Evolutionary conservation across 495 filamentous ascomycete genomes (phyloP), one percentile per base, ranked within the genome.

Genomic region (Ramalina peruviana): DNA sequence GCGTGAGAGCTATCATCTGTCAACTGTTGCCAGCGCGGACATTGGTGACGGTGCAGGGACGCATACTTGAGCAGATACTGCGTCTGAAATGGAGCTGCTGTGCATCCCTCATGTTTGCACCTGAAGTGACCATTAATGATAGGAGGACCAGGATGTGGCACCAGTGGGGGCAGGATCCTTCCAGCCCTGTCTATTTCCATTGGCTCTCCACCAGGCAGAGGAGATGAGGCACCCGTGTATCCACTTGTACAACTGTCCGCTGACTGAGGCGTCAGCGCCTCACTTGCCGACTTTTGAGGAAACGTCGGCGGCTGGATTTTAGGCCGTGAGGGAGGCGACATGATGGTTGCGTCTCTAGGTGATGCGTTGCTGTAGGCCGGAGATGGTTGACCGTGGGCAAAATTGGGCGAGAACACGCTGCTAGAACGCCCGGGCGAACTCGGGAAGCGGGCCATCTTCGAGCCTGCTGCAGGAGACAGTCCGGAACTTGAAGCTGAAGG

Each of bases 31-130:
- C 13, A 50, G 40, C 13, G 55, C 39, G 12, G 17, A 20, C 42
- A 6, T 6, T 1, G 19, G 25, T 23, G 10, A 38, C 38, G 48
- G 43, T 33, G 42, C 38, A 23, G 48, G 6, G 19, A 13, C 6
- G 63, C 80, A 67, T 72, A 86, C 83, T 85, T 85, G 16, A 86
- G 62, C 6, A 86, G 65, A 67, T 86, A 86, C 57, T 97, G 92
- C 1, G 92, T 97, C 64, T 94, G 88, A 58, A 98, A 98, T 5
- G 92, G 85, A 17, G 76, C 63, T 39, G 89, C 90, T 21, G 60
- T 88, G 59, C 92, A 98, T 10, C 82, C 85, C 1, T 72, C 69
- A 73, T 76, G 74, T n/a, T 70, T 72, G 63, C 85, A 88, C 57
- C 72, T 75, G 60, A 73, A 83, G 36, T 36, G 15, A 36, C 53